Evolutionary conservation across 1,139 yeast species (phyloP).

Genomic region (Candida sojae): DNA sequence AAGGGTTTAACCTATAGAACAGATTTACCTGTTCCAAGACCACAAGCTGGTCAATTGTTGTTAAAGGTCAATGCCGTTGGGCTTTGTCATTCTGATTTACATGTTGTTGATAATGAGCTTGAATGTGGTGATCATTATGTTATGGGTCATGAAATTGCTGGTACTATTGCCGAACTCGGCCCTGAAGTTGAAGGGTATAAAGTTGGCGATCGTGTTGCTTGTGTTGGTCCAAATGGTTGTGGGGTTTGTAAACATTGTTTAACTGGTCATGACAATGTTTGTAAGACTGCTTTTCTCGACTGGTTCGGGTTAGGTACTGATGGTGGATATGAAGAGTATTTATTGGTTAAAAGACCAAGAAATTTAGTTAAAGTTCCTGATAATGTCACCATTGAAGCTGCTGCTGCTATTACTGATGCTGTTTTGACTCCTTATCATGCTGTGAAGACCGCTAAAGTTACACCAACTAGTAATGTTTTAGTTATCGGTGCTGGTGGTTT

Average conservation of each 20-base stretch:
- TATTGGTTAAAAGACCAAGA: slow-evolving; percentile 30
- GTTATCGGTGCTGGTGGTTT: slow-evolving; percentile 48
- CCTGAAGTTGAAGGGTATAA: slow-evolving; percentile 7
- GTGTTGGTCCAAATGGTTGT: slow-evolving; percentile 18
- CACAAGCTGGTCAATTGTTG: slow-evolving; percentile 32
- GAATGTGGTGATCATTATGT: slow-evolving; percentile 21
- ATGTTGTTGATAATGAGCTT: slow-evolving; percentile 25
- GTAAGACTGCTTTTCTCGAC: slow-evolving; percentile 22
- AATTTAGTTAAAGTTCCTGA: slow-evolving; percentile 40
- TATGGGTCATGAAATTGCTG: slow-evolving; percentile 56
- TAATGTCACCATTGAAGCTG: slow-evolving; percentile 34
- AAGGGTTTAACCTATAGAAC: slow-evolving; percentile 13
- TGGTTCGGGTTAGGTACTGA: slow-evolving; percentile 35
- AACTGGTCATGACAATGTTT: slow-evolving; percentile 36
- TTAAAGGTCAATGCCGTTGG: slow-evolving; percentile 48
- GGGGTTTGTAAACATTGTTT: slow-evolving; percentile 27
- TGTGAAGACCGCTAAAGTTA: slow-evolving; percentile 14
- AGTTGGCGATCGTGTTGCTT: slow-evolving; percentile 18
- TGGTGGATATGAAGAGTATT: slow-evolving; percentile 48
- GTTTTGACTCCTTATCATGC: slow-evolving; percentile 48
- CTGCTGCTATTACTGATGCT: slow-evolving; percentile 46
- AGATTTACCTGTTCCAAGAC: slow-evolving; percentile 28
- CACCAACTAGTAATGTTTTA: slow-evolving; percentile 34
- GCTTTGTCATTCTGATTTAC: slow-evolving; percentile 47
- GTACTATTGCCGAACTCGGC: slow-evolving; percentile 24